A percentile compares a stretch with the other conserved stretches of the same genome.
Evolutionary conservation across 2,329 filamentous ascomycete genomes (phyloP).

Genomic region (Endoconidiophora polonica): DNA sequence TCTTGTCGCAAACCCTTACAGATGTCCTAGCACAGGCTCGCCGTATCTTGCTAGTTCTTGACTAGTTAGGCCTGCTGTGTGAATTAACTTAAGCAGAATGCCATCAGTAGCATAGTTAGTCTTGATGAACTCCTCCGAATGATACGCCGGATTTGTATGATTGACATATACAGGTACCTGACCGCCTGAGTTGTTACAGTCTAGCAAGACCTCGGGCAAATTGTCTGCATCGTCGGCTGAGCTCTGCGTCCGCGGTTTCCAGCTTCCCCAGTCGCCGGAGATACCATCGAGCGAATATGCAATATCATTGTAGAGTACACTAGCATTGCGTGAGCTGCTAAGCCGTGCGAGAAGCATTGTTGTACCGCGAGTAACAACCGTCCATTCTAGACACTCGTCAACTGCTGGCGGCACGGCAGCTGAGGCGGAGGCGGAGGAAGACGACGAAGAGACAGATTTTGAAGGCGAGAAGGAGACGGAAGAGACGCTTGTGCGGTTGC

Average conservation of each 20-base stretch:
- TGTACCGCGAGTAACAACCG: constrained; percentile 11
- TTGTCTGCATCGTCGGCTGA: neutral
- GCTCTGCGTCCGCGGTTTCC: constrained; percentile 3
- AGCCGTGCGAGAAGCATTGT: constrained; percentile 11
- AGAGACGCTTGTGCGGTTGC: neutral
- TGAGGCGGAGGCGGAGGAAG: neutral
- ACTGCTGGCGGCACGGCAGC: neutral
- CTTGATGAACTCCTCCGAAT: constrained; percentile 5
- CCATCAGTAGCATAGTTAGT: constrained; percentile 6
- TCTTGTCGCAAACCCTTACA: neutral
- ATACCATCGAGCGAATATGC: constrained; percentile 12
- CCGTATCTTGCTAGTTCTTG: neutral
- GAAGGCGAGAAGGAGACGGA: neutral
- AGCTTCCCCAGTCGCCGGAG: constrained; percentile 8
- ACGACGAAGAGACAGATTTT: neutral
- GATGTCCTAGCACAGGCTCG: neutral
- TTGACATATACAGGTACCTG: constrained; percentile 11
- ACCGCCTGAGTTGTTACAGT: constrained; percentile 12
- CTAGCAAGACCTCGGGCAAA: constrained; percentile 4
- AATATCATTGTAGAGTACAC: constrained; percentile 12
- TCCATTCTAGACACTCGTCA: constrained; percentile 12
- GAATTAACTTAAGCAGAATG: constrained; percentile 10
- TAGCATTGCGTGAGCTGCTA: constrained; percentile 5
- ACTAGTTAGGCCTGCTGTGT: neutral
- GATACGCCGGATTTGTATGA: constrained; percentile 7